phyloP scores from a whole-genome alignment of 345 rosid genomes.

The Erucastrum elatum region DNA sequence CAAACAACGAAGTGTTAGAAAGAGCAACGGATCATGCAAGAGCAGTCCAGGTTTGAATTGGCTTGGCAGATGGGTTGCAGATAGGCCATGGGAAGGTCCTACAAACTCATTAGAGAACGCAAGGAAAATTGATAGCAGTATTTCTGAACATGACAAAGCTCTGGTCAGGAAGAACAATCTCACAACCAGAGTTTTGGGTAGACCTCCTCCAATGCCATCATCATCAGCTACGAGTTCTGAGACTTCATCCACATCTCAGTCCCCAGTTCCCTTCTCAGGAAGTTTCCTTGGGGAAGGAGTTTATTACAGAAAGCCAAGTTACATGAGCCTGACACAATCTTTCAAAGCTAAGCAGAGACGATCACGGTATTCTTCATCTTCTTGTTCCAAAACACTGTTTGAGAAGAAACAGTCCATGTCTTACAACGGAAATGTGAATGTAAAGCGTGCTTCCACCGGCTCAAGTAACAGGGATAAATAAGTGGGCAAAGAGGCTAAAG shows the following conservation, averaged over 20 bases:
- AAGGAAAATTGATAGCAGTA: constrained; percentile 33
- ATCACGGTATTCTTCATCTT: constrained; percentile 28
- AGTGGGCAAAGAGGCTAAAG: constrained; percentile 38
- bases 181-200: constrained; percentile 51
- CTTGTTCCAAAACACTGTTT: constrained; percentile 38
- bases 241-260: constrained; percentile 59
- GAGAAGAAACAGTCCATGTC: constrained; percentile 48
- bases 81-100: constrained; percentile 70
- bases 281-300: constrained; percentile 50
- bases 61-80: constrained; percentile 82
- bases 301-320: constrained; percentile 58
- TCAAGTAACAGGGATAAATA: constrained; percentile 38
- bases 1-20: constrained; percentile 55
- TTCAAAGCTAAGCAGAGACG: constrained; percentile 69
- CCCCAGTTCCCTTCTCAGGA: constrained; percentile 46
- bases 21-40: constrained; percentile 44
- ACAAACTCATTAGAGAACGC: constrained; percentile 34
- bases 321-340: constrained; percentile 73
- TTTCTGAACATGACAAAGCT: constrained; percentile 48
- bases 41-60: constrained; percentile 55
- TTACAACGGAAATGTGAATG: constrained; percentile 50
- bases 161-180: constrained; percentile 64
- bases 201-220: constrained; percentile 54
- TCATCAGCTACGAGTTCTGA: constrained; percentile 59
- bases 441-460: constrained; percentile 54